These are phyloP conservation scores for Blastomyces parvus DNA, from an alignment of 2,329 filamentous ascomycete species.

Conservation along the genomic window DNA sequence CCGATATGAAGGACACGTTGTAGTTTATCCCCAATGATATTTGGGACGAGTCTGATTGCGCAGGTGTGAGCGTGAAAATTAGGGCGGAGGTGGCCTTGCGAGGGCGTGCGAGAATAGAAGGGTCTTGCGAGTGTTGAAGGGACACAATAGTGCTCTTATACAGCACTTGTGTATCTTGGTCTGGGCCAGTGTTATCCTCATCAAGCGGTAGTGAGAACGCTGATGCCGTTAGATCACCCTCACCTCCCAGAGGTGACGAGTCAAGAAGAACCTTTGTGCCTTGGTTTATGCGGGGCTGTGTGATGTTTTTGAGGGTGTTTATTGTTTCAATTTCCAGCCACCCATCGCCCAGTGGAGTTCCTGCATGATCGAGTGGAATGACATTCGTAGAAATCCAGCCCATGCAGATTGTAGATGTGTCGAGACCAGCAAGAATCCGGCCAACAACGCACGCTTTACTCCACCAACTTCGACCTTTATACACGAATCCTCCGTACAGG, in stretches of 20 bases:
- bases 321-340: constrained; percentile 43
- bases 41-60: constrained; percentile 12
- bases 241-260: constrained; percentile 32
- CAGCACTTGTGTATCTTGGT: constrained; percentile 10
- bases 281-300: constrained; percentile 37
- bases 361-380: constrained; percentile 30
- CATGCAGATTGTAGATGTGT: constrained; percentile 43
- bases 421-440: constrained; percentile 41
- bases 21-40: constrained; percentile 37
- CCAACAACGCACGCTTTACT: constrained; percentile 48
- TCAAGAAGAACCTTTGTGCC: constrained; percentile 31
- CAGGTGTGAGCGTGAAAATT: constrained; percentile 20
- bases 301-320: constrained; percentile 19
- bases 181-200: constrained; percentile 16
- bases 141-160: constrained; percentile 16
- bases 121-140: constrained; percentile 11
- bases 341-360: constrained; percentile 29
- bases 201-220: constrained; percentile 34
- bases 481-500: constrained; percentile 47
- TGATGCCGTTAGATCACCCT: constrained; percentile 29
- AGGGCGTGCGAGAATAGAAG: constrained; percentile 13
- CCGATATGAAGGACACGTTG: constrained; percentile 47
- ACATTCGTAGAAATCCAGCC: constrained; percentile 43
- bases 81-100: constrained; percentile 20
- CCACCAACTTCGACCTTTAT: constrained; percentile 45